Evolutionary conservation across 352 stramenopile genomes (phyloP), one percentile per base, ranked within the genome.

Genomic region (Globisporangium camurandrum): DNA sequence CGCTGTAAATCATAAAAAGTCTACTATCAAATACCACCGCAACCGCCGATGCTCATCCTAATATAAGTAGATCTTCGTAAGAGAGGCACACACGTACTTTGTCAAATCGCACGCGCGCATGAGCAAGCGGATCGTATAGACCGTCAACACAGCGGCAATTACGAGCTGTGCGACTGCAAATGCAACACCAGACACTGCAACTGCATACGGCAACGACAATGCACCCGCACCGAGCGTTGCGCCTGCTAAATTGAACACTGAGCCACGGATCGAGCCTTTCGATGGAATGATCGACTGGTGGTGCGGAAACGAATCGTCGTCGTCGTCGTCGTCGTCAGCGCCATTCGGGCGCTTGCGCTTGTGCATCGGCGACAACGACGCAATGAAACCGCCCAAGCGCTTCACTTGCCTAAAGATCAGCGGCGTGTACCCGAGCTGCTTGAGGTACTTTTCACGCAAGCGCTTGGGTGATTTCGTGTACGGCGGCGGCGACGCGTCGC

Each of bases 81-180:
- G n/a, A n/a, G n/a, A 39, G 20, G 11, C 14, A 11, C 16, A 16
- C n/a, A 59, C 66, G 24, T 64, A 92, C 79, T 88, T 90, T 24
- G 78, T 88, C 44, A 90, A 69, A 51, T 93, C 74, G 22, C 74
- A 72, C 0, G 81, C 81, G 42, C 76, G 81, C 55, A 90, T 84
- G 22, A 93, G 71, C 53, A 93, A 47, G 33, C 78, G 76, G 54
- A 93, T 93, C 17, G 81, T 88, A 54, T 93, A 93, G 39, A 93
- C 67, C 2, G 78, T 93, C 46, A 93, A 53, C 4, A 86, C 54
- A 9, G 78, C 66, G 38, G 78, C 81, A 20, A 90, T 38, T 11
- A 89, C 30, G 46, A 93, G 64, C 58, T 93, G 81, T 17, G 59
- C 66, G 19, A 90, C 52, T 17, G 81, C 81, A 66, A 93, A 93